phyloP scores from a whole-genome alignment of 2,329 filamentous ascomycete species.

The Beauveria scarabaeidicola region DNA sequence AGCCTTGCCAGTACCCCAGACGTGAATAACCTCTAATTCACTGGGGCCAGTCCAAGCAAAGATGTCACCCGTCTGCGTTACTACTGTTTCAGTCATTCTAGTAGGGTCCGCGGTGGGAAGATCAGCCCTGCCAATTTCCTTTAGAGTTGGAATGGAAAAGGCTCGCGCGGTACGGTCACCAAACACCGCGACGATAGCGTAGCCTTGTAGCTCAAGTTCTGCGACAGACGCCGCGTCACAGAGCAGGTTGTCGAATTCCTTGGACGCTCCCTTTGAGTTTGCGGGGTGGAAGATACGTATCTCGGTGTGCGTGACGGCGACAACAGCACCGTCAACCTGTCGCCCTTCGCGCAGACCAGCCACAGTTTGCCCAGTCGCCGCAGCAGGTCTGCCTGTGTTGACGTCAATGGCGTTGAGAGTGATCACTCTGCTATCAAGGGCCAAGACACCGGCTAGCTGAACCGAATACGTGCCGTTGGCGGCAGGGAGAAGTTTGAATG shows the following conservation, averaged over 20 bases:
- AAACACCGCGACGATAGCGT: conserved; percentile 75
- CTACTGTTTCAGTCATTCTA: conserved; percentile 59
- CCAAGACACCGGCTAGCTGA: conserved; percentile 58
- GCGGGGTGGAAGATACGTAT: conserved; percentile 85
- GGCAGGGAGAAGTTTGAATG: conserved; percentile 81
- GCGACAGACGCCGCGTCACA: conserved; percentile 76
- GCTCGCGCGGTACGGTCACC: conserved; percentile 72
- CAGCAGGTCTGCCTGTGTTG: conserved; percentile 66
- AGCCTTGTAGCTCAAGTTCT: conserved; percentile 64
- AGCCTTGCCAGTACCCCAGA: conserved; percentile 68
- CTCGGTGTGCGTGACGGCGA: conserved; percentile 62
- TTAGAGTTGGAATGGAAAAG: conserved; percentile 79
- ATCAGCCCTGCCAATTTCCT: conserved; percentile 65
- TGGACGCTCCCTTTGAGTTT: conserved; percentile 80
- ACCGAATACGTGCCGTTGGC: conserved; percentile 60
- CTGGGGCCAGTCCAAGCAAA: conserved; percentile 84
- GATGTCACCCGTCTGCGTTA: conserved; percentile 72
- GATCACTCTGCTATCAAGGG: conserved; percentile 62
- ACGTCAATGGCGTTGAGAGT: conserved; percentile 71
- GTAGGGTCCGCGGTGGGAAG: conserved; percentile 65
- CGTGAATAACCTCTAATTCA: conserved; percentile 72
- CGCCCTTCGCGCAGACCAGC: conserved; percentile 66
- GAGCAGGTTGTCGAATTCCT: conserved; percentile 73
- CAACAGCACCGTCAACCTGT: conserved; percentile 70
- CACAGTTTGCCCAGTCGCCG: conserved; percentile 66